Conservation (phyloP, 2,329 filamentous ascomycete genomes). For the Aspergillus viridinutans region DNA sequence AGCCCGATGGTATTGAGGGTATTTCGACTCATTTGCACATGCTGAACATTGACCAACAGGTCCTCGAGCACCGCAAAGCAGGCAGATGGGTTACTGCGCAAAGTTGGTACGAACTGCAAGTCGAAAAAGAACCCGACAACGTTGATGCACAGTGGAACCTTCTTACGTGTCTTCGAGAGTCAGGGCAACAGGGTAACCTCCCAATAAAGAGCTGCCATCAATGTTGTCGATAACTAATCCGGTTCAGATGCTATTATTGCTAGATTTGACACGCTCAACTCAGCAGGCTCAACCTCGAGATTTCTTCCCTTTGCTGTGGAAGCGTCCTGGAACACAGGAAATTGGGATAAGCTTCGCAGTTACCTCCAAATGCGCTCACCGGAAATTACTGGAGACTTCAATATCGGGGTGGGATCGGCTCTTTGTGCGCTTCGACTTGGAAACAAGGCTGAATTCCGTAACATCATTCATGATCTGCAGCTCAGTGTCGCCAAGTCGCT, state of each 20-base stretch:
- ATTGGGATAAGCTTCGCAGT: slow-evolving; percentile 70
- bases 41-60: slow-evolving; percentile 88
- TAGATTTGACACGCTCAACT: slow-evolving; percentile 72
- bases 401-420: slow-evolving; percentile 70
- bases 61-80: slow-evolving; percentile 86
- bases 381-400: slow-evolving; percentile 62
- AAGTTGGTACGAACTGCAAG: slow-evolving; percentile 92
- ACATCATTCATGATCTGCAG: slow-evolving; percentile 61
- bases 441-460: slow-evolving; percentile 50
- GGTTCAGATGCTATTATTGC: slow-evolving; percentile 73
- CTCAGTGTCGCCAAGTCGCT: slow-evolving; percentile 68
- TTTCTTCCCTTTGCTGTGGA: slow-evolving; percentile 83
- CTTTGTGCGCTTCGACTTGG: slow-evolving; percentile 57
- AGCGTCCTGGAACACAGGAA: slow-evolving; percentile 83
- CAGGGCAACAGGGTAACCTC: slow-evolving; percentile 79
- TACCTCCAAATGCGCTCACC: slow-evolving; percentile 50
- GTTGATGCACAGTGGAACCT: slow-evolving; percentile 75
- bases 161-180: slow-evolving; percentile 83
- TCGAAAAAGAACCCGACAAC: slow-evolving; percentile 74
- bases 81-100: slow-evolving; percentile 92
- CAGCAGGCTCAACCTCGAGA: slow-evolving; percentile 50
- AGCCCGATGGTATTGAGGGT: slow-evolving; percentile 92
- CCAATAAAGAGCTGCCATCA: not conserved
- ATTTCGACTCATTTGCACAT: slow-evolving; percentile 83
- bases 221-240: not conserved